Percentiles rank a stretch among this genome's conserved stretches.
Conservation (phyloP, 257 asterid species). For the Galeopsis tetrahit region DNA sequence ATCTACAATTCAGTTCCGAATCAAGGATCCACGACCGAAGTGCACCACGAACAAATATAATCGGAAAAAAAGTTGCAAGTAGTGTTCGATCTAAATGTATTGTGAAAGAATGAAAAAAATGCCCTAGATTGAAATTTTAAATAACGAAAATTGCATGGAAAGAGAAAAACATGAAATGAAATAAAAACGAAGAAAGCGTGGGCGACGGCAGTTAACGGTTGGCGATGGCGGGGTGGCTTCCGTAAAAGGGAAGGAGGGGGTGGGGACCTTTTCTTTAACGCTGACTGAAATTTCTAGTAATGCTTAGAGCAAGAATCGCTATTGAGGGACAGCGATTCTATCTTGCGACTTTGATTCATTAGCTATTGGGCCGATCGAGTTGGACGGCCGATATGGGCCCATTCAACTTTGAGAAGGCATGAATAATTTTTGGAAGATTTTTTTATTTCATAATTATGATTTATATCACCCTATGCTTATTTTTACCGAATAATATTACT, state of each 20-base stretch:
- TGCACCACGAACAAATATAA: constrained; percentile 25
- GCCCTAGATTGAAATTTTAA: constrained; percentile 1
- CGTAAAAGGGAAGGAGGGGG: background rate
- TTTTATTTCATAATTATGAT: no score
- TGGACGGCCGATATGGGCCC: background rate
- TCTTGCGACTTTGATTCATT: background rate
- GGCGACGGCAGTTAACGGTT: constrained; percentile 24
- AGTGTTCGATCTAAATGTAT: constrained; percentile 25
- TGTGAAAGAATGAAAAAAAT: background rate
- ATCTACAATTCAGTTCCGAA: constrained; percentile 35
- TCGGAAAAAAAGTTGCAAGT: constrained; percentile 3
- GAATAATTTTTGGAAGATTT: background rate
- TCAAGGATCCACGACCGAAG: constrained; percentile 26
- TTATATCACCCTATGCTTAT: no score
- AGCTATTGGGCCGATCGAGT: background rate
- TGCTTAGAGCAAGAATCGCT: constrained; percentile 4
- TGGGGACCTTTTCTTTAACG: background rate
- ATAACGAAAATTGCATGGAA: no score
- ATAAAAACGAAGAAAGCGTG: constrained; percentile 10
- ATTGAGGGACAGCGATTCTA: background rate
- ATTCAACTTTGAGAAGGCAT: background rate
- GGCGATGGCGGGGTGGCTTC: constrained; percentile 31
- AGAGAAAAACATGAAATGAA: background rate
- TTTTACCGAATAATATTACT: no score
- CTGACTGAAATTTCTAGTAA: constrained; percentile 23